These are phyloP conservation scores for Penicillium daleae DNA, from an alignment of 495 filamentous ascomycete genomes.

Conservation along the genomic window DNA sequence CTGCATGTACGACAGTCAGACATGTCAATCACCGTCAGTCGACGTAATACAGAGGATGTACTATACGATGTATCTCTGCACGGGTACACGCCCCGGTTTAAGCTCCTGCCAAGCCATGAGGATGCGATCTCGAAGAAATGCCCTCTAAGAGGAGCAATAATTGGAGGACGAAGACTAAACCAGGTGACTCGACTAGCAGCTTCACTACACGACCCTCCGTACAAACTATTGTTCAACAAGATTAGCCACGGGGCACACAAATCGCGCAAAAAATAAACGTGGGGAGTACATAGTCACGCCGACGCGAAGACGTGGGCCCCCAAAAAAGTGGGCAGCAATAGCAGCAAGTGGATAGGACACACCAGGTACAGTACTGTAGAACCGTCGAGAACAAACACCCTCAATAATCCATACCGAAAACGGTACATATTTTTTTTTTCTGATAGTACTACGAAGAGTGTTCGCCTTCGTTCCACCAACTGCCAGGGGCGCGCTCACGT, in stretches of 20 bases:
- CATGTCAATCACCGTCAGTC: too few species aligned
- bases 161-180: neutral
- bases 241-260: neutral
- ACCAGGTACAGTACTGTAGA: neutral
- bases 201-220: too few species aligned
- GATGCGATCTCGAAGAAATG: neutral
- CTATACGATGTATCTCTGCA: neutral
- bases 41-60: neutral
- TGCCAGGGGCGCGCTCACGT: slow-evolving; percentile 37
- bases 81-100: slow-evolving; percentile 1
- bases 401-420: too few species aligned
- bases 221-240: too few species aligned
- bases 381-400: neutral
- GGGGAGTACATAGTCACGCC: too few species aligned
- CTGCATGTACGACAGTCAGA: too few species aligned
- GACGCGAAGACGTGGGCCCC: neutral
- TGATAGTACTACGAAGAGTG: neutral
- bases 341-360: neutral
- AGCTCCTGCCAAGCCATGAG: slow-evolving; percentile 19
- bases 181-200: too few species aligned
- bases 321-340: slow-evolving; percentile 2
- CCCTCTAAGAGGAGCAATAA: neutral
- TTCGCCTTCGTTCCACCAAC: slow-evolving; percentile 23
- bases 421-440: neutral
- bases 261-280: slow-evolving; percentile 2